phyloP scores from a whole-genome alignment of 164 flowering plant species.

The Annona cherimola region DNA sequence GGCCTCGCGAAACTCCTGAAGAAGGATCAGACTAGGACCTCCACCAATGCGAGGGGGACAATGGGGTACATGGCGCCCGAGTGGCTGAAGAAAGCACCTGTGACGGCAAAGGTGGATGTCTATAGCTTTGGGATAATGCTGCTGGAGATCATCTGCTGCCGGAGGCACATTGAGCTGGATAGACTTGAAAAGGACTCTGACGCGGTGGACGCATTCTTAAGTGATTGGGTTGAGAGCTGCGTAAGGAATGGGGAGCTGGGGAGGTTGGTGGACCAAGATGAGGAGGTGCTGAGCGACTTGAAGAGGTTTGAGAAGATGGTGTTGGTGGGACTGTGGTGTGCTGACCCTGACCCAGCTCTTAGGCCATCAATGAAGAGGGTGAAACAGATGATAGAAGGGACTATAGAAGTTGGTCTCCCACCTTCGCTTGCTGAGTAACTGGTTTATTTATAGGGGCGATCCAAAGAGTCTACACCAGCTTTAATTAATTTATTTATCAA shows the following conservation, averaged over 20 bases:
- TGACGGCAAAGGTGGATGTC: slow-evolving; percentile 21
- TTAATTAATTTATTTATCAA: too few species aligned
- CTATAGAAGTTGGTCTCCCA: slow-evolving; percentile 24
- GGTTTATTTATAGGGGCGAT: too few species aligned
- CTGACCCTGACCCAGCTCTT: slow-evolving; percentile 33
- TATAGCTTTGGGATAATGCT: slow-evolving; percentile 25
- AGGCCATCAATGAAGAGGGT: slow-evolving; percentile 40
- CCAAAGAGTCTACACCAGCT: too few species aligned
- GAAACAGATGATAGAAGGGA: slow-evolving; percentile 39
- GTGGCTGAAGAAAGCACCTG: slow-evolving; percentile 20
- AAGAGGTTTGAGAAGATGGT: slow-evolving; percentile 27
- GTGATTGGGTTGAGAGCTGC: slow-evolving; percentile 19
- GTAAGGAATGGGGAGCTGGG: slow-evolving; percentile 8
- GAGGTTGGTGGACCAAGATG: slow-evolving; percentile 14
- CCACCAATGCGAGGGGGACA: slow-evolving; percentile 18
- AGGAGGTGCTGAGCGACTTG: slow-evolving; percentile 10
- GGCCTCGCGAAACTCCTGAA: slow-evolving; percentile 28
- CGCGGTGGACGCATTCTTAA: slow-evolving; percentile 7
- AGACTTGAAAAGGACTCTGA: slow-evolving; percentile 1
- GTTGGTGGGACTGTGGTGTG: slow-evolving; percentile 40
- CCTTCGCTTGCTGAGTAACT: slow-evolving; percentile 5
- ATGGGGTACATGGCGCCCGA: slow-evolving; percentile 22
- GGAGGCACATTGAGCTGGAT: slow-evolving; percentile 15
- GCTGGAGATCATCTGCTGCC: slow-evolving; percentile 25
- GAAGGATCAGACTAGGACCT: slow-evolving; percentile 16